These are phyloP conservation scores for Zygoascus biomembranicola DNA, from an alignment of 805 yeast genomes.

Conservation along the genomic window DNA sequence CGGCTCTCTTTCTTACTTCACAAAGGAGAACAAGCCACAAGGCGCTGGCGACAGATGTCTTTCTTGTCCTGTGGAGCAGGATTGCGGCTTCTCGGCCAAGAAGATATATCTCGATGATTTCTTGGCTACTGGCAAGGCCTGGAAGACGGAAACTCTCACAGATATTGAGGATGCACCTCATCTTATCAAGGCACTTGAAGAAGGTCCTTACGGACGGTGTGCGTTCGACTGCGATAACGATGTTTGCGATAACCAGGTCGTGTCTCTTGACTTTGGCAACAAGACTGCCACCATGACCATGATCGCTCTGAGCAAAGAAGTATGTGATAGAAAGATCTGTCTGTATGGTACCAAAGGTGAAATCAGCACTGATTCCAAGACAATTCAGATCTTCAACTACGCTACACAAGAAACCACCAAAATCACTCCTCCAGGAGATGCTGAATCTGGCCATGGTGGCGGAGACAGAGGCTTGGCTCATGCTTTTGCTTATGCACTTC, in stretches of 20 bases:
- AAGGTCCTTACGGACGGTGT: conserved; percentile 20
- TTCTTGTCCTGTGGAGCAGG: conserved; percentile 14
- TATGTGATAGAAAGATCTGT: conserved; percentile 17
- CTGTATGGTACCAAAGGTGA: conserved; percentile 22
- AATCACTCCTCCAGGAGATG: conserved; percentile 12
- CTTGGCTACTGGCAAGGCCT: conserved; percentile 9
- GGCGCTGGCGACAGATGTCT: conserved; percentile 17
- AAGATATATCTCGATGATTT: conserved; percentile 16
- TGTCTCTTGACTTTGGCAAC: conserved; percentile 18
- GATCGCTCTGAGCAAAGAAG: conserved; percentile 20
- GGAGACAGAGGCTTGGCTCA: conserved; percentile 22
- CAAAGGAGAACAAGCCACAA: conserved; percentile 17
- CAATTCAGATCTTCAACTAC: conserved; percentile 19
- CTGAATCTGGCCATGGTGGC: conserved; percentile 23
- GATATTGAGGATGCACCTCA: conserved; percentile 19
- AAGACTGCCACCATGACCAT: conserved; percentile 23
- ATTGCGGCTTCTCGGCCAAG: conserved; percentile 21
- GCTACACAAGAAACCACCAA: conserved; percentile 10
- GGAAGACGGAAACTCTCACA: conserved; percentile 13
- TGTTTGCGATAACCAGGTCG: conserved; percentile 22
- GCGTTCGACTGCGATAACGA: conserved; percentile 21
- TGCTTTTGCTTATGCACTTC: conserved; percentile 18
- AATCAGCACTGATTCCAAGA: conserved; percentile 16
- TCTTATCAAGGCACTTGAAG: conserved; percentile 14
- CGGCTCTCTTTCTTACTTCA: conserved; percentile 18